Evolutionary conservation across 2,329 filamentous ascomycete genomes (phyloP).

Genomic region (Colletotrichum acutatum): DNA sequence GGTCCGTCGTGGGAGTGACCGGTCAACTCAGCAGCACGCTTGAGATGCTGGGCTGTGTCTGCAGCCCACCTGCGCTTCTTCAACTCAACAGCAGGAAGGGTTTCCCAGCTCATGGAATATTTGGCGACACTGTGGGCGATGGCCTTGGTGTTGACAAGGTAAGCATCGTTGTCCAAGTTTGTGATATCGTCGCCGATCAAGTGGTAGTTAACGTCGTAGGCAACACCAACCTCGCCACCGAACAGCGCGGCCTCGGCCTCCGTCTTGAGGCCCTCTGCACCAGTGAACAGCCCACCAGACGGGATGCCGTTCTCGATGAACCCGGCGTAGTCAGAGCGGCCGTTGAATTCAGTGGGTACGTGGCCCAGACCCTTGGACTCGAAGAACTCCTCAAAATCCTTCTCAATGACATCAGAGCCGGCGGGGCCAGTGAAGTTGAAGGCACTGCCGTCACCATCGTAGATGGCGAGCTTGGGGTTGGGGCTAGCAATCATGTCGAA

Average conservation of each 20-base stretch:
- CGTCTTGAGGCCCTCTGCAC: conserved; percentile 73
- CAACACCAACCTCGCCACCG: conserved; percentile 67
- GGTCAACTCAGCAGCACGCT: conserved; percentile 38
- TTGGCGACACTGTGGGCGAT: conserved; percentile 54
- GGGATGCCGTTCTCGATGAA: conserved; percentile 76
- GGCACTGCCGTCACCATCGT: conserved; percentile 69
- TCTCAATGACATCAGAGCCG: conserved; percentile 70
- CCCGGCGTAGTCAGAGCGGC: conserved; percentile 74
- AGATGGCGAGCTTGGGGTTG: conserved; percentile 65
- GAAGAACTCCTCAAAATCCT: conserved; percentile 68
- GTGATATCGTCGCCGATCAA: conserved; percentile 53
- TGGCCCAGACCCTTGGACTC: conserved; percentile 58
- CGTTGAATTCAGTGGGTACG: conserved; percentile 72
- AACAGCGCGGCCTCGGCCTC: conserved; percentile 68
- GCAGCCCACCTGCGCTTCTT: conserved; percentile 44
- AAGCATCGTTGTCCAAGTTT: conserved; percentile 55
- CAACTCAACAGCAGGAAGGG: conserved; percentile 43
- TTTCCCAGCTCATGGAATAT: conserved; percentile 52
- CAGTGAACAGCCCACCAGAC: conserved; percentile 75
- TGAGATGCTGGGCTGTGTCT: conserved; percentile 43
- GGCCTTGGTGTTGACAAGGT: conserved; percentile 55
- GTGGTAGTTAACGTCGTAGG: conserved; percentile 60
- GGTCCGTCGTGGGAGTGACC: conserved; percentile 44
- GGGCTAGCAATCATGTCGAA: conserved; percentile 66
- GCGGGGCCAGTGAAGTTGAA: conserved; percentile 65